Base-by-base conservation (phyloP, 345 rosid genomes). In the Crucihimalaya himalaica region DNA sequence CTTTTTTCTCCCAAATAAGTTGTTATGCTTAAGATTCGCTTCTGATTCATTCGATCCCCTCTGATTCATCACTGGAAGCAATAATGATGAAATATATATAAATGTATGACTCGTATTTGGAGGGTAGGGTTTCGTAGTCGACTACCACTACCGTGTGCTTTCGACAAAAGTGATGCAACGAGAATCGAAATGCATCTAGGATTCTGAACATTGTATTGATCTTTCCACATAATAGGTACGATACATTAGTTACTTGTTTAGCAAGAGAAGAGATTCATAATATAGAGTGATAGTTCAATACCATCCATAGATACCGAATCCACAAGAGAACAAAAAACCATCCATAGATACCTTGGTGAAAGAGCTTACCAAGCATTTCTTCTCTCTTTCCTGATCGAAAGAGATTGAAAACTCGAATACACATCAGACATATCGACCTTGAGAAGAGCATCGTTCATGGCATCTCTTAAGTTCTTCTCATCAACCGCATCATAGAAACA, bases 401-500 rank as follows among this genome's bases (percentile, higher is more conserved):
- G 77, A 31, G 77, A 72, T 4, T 1, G 3, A 43, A 63, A 72
- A 63, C 70, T 63, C 14, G 77, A 63, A 54, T 0, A 63, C 48
- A 21, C 54, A 56, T 81, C 62, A 25, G 59, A 11, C 68, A 50
- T 50, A 27, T 58, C 20, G 6, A 34, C 79, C 10, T 63, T 10
- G 18, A 8, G 70, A 21, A 62, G 1, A 40, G 54, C 70, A 15
- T 29, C 32, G 12, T 46, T 25, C 63, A 76, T 70, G 12, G 57
- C 74, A 37, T 51, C 55, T 62, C 74, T 39, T 47, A 82, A 43
- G 20, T 54, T 68, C 7, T 57, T 42, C 4, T 80, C 84, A 35
- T 80, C 79, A 2, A 25, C 54, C 16, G 86, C 83, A 43, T 81
- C 27, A 4, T 21, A 77, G 72, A 78, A 80, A 37, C 84, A 83